These are phyloP conservation scores for Polygonum maritimum DNA, from an alignment of 148 eudicot species.

Conservation along the genomic window DNA sequence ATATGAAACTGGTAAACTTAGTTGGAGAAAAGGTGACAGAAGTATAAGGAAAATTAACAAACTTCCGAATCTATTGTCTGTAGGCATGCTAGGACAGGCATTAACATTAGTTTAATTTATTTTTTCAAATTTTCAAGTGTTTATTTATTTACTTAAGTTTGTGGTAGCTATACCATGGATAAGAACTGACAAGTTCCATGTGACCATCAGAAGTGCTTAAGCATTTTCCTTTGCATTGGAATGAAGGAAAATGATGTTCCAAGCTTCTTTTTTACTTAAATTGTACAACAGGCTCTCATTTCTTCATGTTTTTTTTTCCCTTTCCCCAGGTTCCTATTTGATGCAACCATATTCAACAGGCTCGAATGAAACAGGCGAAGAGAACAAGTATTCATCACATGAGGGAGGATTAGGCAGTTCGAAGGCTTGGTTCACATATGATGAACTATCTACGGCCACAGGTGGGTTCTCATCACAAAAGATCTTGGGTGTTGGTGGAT, in stretches of 20 bases:
- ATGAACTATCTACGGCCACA: slow-evolving; percentile 64
- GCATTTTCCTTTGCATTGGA: neutral
- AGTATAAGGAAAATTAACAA: neutral
- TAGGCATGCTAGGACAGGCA: neutral
- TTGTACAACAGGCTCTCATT: neutral
- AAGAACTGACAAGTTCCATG: neutral
- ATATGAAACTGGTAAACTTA: neutral
- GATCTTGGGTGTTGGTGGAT: slow-evolving; percentile 86
- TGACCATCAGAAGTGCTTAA: neutral
- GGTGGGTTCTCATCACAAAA: slow-evolving; percentile 61
- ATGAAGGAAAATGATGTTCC: neutral
- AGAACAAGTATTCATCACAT: slow-evolving; percentile 34
- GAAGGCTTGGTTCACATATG: slow-evolving; percentile 67
- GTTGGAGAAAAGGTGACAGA: neutral
- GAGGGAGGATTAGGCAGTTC: slow-evolving; percentile 51
- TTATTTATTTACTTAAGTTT: neutral
- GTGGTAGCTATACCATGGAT: neutral
- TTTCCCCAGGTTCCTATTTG: slow-evolving; percentile 16
- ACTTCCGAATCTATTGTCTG: neutral
- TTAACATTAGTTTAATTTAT: neutral
- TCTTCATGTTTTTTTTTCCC: slow-evolving; percentile 2
- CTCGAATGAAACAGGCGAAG: slow-evolving; percentile 32
- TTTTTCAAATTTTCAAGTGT: neutral
- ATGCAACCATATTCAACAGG: slow-evolving; percentile 15
- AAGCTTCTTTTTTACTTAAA: neutral